Conservation (phyloP, 176 grass and related monocot species). For the Pontederia crassipes region DNA sequence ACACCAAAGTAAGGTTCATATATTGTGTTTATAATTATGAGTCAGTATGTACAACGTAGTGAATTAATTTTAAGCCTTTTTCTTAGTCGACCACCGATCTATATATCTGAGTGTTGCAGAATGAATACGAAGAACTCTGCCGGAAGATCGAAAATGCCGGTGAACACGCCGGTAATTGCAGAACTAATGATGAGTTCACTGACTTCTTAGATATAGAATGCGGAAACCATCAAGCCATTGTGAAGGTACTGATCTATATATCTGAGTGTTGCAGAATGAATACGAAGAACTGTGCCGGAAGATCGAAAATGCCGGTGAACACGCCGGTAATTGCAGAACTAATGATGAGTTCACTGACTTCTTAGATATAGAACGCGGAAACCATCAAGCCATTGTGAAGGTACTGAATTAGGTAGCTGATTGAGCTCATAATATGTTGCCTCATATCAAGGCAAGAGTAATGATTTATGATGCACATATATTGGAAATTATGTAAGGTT, state of each 20-base stretch:
- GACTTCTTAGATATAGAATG: slow-evolving; percentile 30
- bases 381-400: slow-evolving; percentile 43
- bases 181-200: slow-evolving; percentile 5
- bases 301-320: slow-evolving; percentile 34
- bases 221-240: slow-evolving; percentile 30
- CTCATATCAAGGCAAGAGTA: neutral
- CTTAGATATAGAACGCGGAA: slow-evolving; percentile 12
- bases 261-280: slow-evolving; percentile 13
- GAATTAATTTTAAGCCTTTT: no score
- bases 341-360: slow-evolving; percentile 29
- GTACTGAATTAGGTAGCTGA: neutral
- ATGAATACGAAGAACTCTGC: slow-evolving; percentile 33
- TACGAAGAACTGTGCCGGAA: slow-evolving; percentile 27
- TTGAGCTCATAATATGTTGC: neutral
- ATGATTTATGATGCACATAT: neutral
- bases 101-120: slow-evolving; percentile 1
- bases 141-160: slow-evolving; percentile 28
- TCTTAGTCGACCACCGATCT: neutral
- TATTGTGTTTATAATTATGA: neutral
- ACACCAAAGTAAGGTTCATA: neutral
- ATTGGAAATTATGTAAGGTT: slow-evolving; percentile 9
- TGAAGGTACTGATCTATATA: slow-evolving; percentile 22
- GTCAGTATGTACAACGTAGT: no score
- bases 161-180: slow-evolving; percentile 8
- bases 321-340: neutral